A percentile compares a stretch with the other conserved stretches of the same genome.
Conservation (phyloP, 2,329 filamentous ascomycete genomes). For the Calonectria honghensis region DNA sequence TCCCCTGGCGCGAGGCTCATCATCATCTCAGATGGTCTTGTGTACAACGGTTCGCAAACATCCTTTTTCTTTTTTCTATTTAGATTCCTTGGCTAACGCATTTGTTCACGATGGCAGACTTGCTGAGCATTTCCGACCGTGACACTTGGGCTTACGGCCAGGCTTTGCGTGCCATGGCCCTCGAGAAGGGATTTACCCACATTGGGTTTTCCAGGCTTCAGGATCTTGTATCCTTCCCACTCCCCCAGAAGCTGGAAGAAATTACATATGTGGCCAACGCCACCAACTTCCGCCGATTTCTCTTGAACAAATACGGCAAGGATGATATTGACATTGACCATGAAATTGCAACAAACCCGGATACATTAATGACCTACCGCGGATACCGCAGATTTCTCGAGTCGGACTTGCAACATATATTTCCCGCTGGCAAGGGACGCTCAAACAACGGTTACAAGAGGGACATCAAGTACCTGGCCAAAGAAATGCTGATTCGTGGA, state of each 20-base stretch:
- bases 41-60: constrained; percentile 68
- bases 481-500: constrained; percentile 58
- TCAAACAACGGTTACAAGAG: constrained; percentile 51
- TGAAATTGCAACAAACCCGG: constrained; percentile 54
- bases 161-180: constrained; percentile 62
- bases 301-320: constrained; percentile 52
- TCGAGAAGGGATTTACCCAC: constrained; percentile 60
- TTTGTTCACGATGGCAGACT: constrained; percentile 58
- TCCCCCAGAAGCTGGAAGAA: constrained; percentile 64
- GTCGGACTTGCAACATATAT: constrained; percentile 55
- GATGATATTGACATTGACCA: constrained; percentile 54
- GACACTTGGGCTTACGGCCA: constrained; percentile 71
- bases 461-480: constrained; percentile 55
- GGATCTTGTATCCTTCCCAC: constrained; percentile 64
- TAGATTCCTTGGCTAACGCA: not conserved
- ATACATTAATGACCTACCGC: constrained; percentile 56
- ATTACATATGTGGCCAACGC: constrained; percentile 60
- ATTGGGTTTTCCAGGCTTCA: constrained; percentile 68
- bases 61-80: too few relatives aligned
- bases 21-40: constrained; percentile 72
- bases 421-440: constrained; percentile 46
- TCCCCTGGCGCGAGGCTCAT: constrained; percentile 55
- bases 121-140: constrained; percentile 67
- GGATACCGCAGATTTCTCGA: constrained; percentile 57
- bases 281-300: constrained; percentile 54